phyloP scores from a whole-genome alignment of 2,329 filamentous ascomycete genomes.

The Arthrocladium fulminans region DNA sequence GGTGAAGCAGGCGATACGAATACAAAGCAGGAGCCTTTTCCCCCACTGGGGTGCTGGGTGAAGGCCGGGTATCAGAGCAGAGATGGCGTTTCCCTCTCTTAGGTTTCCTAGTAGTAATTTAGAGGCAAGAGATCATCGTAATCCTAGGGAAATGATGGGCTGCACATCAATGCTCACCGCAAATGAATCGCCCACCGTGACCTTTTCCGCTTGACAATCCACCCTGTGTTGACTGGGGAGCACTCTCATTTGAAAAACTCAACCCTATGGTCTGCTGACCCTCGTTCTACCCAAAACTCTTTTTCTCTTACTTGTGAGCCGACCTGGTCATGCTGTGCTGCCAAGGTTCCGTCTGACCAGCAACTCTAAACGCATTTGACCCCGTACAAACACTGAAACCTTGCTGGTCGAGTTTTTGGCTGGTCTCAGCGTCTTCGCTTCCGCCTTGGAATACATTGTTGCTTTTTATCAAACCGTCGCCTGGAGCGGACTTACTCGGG shows the following conservation, averaged over 20 bases:
- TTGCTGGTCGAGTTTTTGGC: background rate
- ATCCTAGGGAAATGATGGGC: slow-evolving; percentile 4
- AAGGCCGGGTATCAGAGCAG: background rate
- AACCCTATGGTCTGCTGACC: background rate
- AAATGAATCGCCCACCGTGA: background rate
- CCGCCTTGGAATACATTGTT: background rate
- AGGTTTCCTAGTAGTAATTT: background rate
- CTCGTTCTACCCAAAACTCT: too few relatives aligned
- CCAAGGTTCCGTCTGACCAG: background rate
- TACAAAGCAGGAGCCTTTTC: background rate
- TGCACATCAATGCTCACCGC: slow-evolving; percentile 6
- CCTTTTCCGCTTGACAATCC: background rate
- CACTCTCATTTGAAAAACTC: background rate
- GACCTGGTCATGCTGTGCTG: background rate
- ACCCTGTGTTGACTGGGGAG: background rate
- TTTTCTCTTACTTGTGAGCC: background rate
- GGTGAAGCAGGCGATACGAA: background rate
- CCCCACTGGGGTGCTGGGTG: background rate
- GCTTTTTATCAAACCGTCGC: background rate
- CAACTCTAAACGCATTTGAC: slow-evolving; percentile 1
- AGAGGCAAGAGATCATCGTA: slow-evolving; percentile 1
- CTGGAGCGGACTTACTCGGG: background rate
- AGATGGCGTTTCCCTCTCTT: background rate
- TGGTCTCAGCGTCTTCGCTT: background rate
- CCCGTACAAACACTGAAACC: background rate